Conservation (phyloP, 495 filamentous ascomycete species). For the Hypoxylon fuscum region DNA sequence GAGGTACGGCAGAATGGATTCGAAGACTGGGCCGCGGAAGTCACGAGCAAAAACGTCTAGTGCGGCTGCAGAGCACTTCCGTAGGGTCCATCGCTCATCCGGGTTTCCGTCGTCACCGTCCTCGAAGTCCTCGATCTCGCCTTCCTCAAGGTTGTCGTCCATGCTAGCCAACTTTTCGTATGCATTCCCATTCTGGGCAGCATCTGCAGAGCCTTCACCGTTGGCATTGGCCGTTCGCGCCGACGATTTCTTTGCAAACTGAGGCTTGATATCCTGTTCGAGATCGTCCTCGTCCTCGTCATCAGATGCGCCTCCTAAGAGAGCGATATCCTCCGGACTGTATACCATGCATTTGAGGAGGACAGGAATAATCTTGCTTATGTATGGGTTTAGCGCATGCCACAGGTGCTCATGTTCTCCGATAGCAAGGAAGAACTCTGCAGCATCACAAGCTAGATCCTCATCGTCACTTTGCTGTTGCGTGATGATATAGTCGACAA, state of each 20-base stretch:
- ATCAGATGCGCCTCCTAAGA: slow-evolving; percentile 81
- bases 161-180: slow-evolving; percentile 60
- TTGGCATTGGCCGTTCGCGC: slow-evolving; percentile 60
- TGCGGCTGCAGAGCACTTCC: slow-evolving; percentile 97
- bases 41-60: slow-evolving; percentile 92
- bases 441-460: slow-evolving; percentile 91
- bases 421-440: slow-evolving; percentile 96
- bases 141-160: slow-evolving; percentile 86
- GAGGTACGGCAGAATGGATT: slow-evolving; percentile 89
- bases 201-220: slow-evolving; percentile 62
- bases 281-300: slow-evolving; percentile 94
- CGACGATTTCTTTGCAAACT: slow-evolving; percentile 79
- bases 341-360: slow-evolving; percentile 97
- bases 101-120: slow-evolving; percentile 79
- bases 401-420: slow-evolving; percentile 86
- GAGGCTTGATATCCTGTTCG: slow-evolving; percentile 89
- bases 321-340: slow-evolving; percentile 87
- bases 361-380: slow-evolving; percentile 88
- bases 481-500: slow-evolving; percentile 91
- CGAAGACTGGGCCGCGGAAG: slow-evolving; percentile 88
- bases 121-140: slow-evolving; percentile 85
- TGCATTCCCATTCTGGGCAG: slow-evolving; percentile 57
- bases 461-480: slow-evolving; percentile 92
- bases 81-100: slow-evolving; percentile 93
- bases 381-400: slow-evolving; percentile 74